Base-by-base conservation (phyloP, 1,139 yeast genomes). In the Nakaseomyces delphensis region DNA sequence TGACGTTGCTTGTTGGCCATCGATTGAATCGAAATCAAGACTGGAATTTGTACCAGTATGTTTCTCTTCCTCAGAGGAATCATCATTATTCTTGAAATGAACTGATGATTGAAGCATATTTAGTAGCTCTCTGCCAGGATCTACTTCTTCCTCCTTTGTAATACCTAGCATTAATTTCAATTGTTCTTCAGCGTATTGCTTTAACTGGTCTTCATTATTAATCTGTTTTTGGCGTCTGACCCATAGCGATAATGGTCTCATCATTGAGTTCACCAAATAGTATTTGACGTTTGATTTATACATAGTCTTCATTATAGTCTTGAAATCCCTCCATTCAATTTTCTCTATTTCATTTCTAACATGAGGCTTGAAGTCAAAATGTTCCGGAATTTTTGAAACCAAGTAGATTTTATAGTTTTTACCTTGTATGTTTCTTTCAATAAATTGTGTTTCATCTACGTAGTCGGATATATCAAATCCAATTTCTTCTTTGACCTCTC, bases 401-500 rank as follows among this genome's bases (percentile, higher is more conserved):
- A 91, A 67, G 58, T 76, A 93, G 25, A 93, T 83, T 56, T 87
- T 82, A 62, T 84, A 84, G 62, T 85, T 86, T 62, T 91, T 91
- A 10, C 93, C 95, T 42, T 71, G 69, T 31, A 86, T 76, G 6
- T 86, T 84, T 59, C 94, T 74, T 59, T 91, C 97, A 41, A 87
- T 73, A 48, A 74, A 84, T 45, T 83, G 89, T 29, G 79, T 73
- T 48, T 80, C 81, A 48, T 76, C 74, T 41, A 89, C 71, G 52
- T 73, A 74, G 10, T 77, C 78, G 3, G 78, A 65, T 40, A 86
- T 79, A 62, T 89, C 93, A 56, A 82, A 87, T 0, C 98, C 96
- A n/a, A 89, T 91, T 62, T 93, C 99, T 65, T 93, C 99, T 49
- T 74, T 75, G 18, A 85, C 91, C 62, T 93, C 99, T 57, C 99